Conservation (phyloP, 768 basidiomycete species). For the Psilocybe subaeruginosa region DNA sequence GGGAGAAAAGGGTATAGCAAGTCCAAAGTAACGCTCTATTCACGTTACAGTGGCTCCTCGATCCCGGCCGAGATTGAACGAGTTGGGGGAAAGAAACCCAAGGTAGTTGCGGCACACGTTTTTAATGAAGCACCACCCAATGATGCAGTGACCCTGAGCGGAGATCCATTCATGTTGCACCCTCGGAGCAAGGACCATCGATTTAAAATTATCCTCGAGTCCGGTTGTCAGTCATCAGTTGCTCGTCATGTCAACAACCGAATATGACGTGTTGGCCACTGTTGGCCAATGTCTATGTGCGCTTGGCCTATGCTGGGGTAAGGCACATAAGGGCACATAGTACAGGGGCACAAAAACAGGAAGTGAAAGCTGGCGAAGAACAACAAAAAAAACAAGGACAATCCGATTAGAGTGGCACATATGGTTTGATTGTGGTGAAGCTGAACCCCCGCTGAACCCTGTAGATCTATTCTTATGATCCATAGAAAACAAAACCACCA, state of each 20-base stretch:
- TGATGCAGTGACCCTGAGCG: constrained; percentile 19
- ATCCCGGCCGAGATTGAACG: constrained; percentile 25
- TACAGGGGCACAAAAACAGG: not conserved
- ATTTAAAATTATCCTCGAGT: constrained; percentile 17
- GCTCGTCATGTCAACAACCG: constrained; percentile 7
- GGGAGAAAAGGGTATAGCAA: constrained; percentile 17
- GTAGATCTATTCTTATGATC: no score
- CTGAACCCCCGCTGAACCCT: no score
- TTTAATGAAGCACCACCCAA: constrained; percentile 5
- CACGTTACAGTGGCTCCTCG: constrained; percentile 25
- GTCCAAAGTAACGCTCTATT: constrained; percentile 22
- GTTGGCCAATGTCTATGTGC: not conserved
- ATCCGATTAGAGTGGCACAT: no score
- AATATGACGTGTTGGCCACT: not conserved
- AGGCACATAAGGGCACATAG: no score
- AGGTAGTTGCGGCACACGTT: constrained; percentile 12
- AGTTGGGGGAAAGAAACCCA: constrained; percentile 15
- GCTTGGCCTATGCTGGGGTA: not conserved
- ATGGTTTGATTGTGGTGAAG: no score
- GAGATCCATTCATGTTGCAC: constrained; percentile 13
- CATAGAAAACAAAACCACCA: no score
- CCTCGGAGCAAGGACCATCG: not conserved
- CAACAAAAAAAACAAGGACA: not conserved
- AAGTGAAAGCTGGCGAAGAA: not conserved
- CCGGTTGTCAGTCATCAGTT: not conserved